Evolutionary conservation across 179 eudicot species (phyloP).

Genomic region (Beta lomatogona): DNA sequence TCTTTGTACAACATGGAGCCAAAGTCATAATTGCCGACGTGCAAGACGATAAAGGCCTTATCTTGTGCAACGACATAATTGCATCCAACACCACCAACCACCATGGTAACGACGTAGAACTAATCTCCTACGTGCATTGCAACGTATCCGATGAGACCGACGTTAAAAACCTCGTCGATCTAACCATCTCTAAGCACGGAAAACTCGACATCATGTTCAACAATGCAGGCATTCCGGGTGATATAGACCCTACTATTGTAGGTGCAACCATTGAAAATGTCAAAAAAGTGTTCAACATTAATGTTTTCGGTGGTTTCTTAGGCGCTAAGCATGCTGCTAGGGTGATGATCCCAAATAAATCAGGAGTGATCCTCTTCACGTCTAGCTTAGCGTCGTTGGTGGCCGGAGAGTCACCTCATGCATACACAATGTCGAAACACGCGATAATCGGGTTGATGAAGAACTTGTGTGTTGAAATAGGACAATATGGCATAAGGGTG

Average conservation of each 20-base stretch:
- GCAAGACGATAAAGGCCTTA: constrained; percentile 49
- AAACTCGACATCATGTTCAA: constrained; percentile 51
- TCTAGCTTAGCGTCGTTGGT: constrained; percentile 32
- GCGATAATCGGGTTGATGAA: constrained; percentile 46
- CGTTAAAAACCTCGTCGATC: constrained; percentile 32
- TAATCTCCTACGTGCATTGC: constrained; percentile 40
- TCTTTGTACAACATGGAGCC: constrained; percentile 57
- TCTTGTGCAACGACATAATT: constrained; percentile 29
- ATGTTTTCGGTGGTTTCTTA: constrained; percentile 39
- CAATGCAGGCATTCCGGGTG: constrained; percentile 45
- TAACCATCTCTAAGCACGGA: constrained; percentile 33
- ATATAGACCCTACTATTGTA: constrained; percentile 20
- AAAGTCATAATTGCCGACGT: constrained; percentile 60
- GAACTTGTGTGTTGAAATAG: constrained; percentile 45
- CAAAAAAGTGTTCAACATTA: constrained; percentile 34
- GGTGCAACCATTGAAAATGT: constrained; percentile 25
- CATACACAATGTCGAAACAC: constrained; percentile 46
- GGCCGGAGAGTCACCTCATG: constrained; percentile 35
- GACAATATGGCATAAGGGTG: constrained; percentile 45
- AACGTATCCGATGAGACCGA: constrained; percentile 34
- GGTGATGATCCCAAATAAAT: constrained; percentile 42
- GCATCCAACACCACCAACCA: constrained; percentile 1
- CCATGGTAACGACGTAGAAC: not conserved
- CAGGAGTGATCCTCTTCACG: constrained; percentile 45
- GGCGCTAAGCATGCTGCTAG: constrained; percentile 52